Evolutionary conservation across 495 filamentous ascomycete species (phyloP), one percentile per base, ranked within the genome.

Genomic region (Daldinia concentrica): DNA sequence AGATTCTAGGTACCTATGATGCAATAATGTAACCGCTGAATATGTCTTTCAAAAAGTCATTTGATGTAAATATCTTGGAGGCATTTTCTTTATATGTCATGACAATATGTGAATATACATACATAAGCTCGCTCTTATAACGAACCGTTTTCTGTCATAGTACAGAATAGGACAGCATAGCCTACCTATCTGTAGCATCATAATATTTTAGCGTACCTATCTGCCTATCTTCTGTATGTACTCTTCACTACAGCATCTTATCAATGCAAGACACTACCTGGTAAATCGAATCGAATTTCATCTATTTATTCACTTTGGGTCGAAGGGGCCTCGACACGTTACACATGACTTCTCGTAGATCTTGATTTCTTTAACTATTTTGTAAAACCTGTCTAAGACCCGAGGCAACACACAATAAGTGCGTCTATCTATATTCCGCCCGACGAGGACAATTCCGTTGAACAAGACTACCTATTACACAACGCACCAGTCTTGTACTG

Each of bases 131-230:
- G 39, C 39, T 43, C 39, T 3, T 43, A 43, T 17, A n/a, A n/a
- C 9, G 9, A 34, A 7, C 6, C 41, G 41, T 19, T 45, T 17
- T 45, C n/a, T 17, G 41, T 22, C 17, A 45, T 17, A 19, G 41
- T 6, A 17, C 6, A 43, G n/a, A 45, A 45, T 45, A 45, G 41
- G 24, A 29, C 6, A 26, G 50, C 50, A 52, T 52, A 52, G 50
- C 50, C 50, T 52, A 29, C 50, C 24, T 34, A 34, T 9, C 6
- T 34, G 7, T 30, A n/a, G 26, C 26, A 27, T 26, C 27, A 24
- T 54, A 29, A 54, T 22, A 54, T 54, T 54, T 54, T 54, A 54
- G 50, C 27, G 50, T 27, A 6, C 30, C 15, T n/a, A n/a, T n/a
- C n/a, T n/a, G n/a, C n/a, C n/a, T n/a, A n/a, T n/a, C n/a, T n/a